Base-by-base conservation (phyloP, 2,329 filamentous ascomycete species). In the Fusarium begoniae region DNA sequence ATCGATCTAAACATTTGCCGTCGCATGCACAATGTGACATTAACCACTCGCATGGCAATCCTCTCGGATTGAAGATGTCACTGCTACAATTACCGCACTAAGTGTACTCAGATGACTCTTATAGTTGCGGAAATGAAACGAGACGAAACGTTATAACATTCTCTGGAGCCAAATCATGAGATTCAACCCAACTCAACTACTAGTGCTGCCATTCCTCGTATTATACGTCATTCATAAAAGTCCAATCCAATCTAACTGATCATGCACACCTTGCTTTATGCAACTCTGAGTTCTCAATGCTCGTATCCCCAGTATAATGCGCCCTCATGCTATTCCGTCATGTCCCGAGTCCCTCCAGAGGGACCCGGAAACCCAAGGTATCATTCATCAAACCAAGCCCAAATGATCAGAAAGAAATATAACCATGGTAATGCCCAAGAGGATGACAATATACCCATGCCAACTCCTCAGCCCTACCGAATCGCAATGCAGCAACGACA, bases 391-490 rank as follows among this genome's bases (percentile, higher is more conserved):
- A 76, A 58, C 61, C 74, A 66, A 75, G 70, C 60, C 57, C 50
- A 54, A 66, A 74, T 65, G 64, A 56, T 53, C 61, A 73, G 60
- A 74, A 72, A 67, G 65, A 35, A 62, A 66, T 68, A 67, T 56
- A 56, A 41, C 43, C 69, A 69, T 58, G 68, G 70, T 67, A 65
- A 67, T 56, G 58, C 61, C 57, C 61, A 70, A 78, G 70, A 74
- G 64, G 37, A 64, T 51, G 73, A 69, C 64, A 71, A 66, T 61
- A 70, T 69, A 68, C 64, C 75, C 51, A 70, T 76, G 56, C 56
- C 69, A 79, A 79, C 77, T 80, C 78, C 78, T 71, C 66, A 77
- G 65, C 69, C 69, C 69, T 76, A 66, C 67, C 64, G 72, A 75
- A 77, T 72, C 45, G 70, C 63, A 73, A 69, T 74, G 68, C 71